These are phyloP conservation scores for Ilyonectria destructans DNA, from an alignment of 2,329 filamentous ascomycete species.

Conservation along the genomic window DNA sequence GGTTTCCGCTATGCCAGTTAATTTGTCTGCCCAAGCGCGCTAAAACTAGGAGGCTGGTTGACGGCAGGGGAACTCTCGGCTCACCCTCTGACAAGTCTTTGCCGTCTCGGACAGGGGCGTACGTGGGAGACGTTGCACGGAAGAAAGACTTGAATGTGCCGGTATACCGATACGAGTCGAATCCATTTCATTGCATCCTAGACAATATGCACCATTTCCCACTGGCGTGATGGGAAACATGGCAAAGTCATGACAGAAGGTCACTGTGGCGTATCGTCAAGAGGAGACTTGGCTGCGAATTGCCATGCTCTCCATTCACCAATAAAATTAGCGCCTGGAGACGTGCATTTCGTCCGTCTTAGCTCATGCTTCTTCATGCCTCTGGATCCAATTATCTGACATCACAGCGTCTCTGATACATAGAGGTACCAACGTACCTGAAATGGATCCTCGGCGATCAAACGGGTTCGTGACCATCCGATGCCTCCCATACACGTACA, in stretches of 20 bases:
- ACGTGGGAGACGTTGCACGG: conserved; percentile 21
- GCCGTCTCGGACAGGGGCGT: conserved; percentile 26
- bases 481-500: conserved; percentile 8
- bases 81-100: conserved; percentile 7
- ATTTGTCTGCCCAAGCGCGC: not conserved
- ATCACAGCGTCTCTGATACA: conserved; percentile 12
- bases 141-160: not conserved
- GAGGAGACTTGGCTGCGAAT: not conserved
- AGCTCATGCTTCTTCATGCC: conserved; percentile 29
- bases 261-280: not conserved
- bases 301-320: conserved; percentile 10
- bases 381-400: conserved; percentile 19
- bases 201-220: not conserved
- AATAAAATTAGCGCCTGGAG: conserved; percentile 21
- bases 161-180: not conserved
- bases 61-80: conserved; percentile 6
- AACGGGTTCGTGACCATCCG: conserved; percentile 11
- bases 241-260: not conserved
- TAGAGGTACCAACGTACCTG: not conserved
- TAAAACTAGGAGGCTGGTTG: conserved; percentile 19
- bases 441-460: conserved; percentile 11
- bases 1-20: not conserved
- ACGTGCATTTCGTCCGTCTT: conserved; percentile 19
- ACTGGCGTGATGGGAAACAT: not conserved
- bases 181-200: conserved; percentile 6